Evolutionary conservation across 257 asterid species (phyloP).

Genomic region (Parsonsia alboflavescens): DNA sequence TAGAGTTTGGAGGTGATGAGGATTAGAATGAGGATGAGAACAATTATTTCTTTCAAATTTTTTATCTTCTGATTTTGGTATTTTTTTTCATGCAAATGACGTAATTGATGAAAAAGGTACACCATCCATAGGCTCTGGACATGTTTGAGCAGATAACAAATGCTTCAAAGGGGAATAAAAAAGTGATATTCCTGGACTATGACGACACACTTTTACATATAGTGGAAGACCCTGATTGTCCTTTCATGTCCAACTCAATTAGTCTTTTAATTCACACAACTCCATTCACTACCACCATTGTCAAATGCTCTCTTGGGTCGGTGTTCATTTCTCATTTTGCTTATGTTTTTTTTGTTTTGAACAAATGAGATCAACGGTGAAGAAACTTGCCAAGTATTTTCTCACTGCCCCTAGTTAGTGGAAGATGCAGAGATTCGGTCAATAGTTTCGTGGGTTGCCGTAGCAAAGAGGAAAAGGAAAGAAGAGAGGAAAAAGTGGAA

Average conservation of each 20-base stretch:
- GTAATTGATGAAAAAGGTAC: conserved; percentile 39
- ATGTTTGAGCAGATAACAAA: conserved; percentile 71
- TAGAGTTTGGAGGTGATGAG: neutral
- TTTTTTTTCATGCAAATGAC: neutral
- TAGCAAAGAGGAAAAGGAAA: too few species aligned
- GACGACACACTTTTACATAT: conserved; percentile 95
- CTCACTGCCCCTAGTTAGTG: conserved; percentile 88
- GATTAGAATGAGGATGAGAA: neutral
- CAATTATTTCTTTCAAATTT: neutral
- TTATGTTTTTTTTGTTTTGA: neutral
- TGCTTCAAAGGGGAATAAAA: conserved; percentile 83
- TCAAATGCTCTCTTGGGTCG: too few species aligned
- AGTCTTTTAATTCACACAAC: conserved; percentile 11
- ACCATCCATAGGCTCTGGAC: conserved; percentile 77
- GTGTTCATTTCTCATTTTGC: neutral
- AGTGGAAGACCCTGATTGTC: conserved; percentile 87
- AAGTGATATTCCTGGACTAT: conserved; percentile 83
- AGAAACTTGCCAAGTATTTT: conserved; percentile 57
- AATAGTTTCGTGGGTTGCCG: conserved; percentile 80
- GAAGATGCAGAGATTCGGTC: conserved; percentile 86
- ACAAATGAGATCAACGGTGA: conserved; percentile 83
- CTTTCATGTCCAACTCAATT: conserved; percentile 82
- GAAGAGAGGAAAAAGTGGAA: too few species aligned
- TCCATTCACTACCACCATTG: too few species aligned
- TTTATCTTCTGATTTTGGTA: neutral